Evolutionary conservation across 495 filamentous ascomycete genomes (phyloP), one percentile per base, ranked within the genome.

Genomic region (Hypoxylon fuscum): DNA sequence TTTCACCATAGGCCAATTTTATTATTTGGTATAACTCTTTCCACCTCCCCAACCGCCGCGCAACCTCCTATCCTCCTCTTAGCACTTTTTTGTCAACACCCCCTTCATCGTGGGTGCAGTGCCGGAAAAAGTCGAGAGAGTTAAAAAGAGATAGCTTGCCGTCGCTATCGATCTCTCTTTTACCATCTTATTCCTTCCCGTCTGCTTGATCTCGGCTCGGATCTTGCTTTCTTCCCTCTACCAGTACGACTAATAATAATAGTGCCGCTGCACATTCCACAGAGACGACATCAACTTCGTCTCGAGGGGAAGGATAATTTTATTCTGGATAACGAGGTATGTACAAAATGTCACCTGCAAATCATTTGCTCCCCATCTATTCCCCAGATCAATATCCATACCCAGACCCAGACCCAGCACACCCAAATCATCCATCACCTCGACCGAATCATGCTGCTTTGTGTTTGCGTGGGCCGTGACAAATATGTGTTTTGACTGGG

Each of bases 11-110:
- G 18, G 21, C 53, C 63, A 66, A 66, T 66, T 66, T 66, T 66
- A 66, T 47, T 57, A 56, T 61, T 61, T 66, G 56, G 47, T 66
- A 66, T 61, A 56, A 38, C 63, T 61, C 51, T 53, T 53, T 20
- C 6, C 47, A 47, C 37, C 52, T 61, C 52, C 63, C 52, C 63
- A 55, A 35, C 52, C 40, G 34, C 46, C 52, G 45, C 63, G 63
- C 46, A 51, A 35, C 56, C 57, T 61, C 63, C 50, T 49, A 51
- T 35, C 43, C 25, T 59, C 46, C 46, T 57, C 34, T 45, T 46
- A 66, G 55, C 56, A 66, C 62, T 55, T 50, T 55, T 41, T 49
- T 12, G 10, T 46, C 55, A 40, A 49, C 49, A 55, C 55, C 62
- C 55, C 49, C 40, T 60, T 56, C 51, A 32, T 52, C 46, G 11